Percentiles rank a stretch among this genome's conserved stretches.
Evolutionary conservation across 2,329 filamentous ascomycete species (phyloP).

Genomic region (Monosporascus sp.): DNA sequence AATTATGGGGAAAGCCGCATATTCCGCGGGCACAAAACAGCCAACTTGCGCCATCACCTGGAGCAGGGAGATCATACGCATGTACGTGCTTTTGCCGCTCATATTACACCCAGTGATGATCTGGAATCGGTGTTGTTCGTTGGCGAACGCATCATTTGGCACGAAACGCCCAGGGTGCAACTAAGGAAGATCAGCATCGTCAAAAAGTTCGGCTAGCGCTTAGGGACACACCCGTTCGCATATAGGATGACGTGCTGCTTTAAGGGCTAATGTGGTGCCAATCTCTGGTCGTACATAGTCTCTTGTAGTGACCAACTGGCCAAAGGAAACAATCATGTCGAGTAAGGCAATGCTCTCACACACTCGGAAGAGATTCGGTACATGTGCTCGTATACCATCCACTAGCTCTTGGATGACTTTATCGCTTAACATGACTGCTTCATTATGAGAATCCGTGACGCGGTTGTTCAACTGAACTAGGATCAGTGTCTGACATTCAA

Average conservation of each 20-base stretch:
- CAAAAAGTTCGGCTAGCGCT: neutral
- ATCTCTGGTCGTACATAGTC: conserved; percentile 63
- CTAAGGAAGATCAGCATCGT: conserved; percentile 23
- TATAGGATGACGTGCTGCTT: conserved; percentile 72
- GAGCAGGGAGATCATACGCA: conserved; percentile 76
- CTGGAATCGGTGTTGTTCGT: conserved; percentile 76
- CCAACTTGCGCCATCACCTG: conserved; percentile 93
- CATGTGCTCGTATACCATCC: conserved; percentile 62
- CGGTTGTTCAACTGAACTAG: conserved; percentile 76
- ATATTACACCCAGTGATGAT: conserved; percentile 97
- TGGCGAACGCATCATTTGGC: conserved; percentile 86
- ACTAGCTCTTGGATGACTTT: conserved; percentile 68
- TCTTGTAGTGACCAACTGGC: conserved; percentile 61
- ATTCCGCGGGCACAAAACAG: conserved; percentile 81
- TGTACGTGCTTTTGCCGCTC: conserved; percentile 96
- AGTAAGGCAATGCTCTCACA: conserved; percentile 82
- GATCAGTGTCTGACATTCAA: conserved; percentile 84
- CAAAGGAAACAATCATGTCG: conserved; percentile 79
- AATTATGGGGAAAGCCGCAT: conserved; percentile 74
- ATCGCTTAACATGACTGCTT: conserved; percentile 80
- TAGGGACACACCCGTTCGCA: conserved; percentile 53
- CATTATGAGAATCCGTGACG: conserved; percentile 75
- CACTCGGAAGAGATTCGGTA: conserved; percentile 72
- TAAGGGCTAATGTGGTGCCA: conserved; percentile 63
- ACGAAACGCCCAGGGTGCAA: conserved; percentile 65